These are phyloP conservation scores for Pestalotiopsis sp. DNA, from an alignment of 2,329 filamentous ascomycete genomes.

Conservation along the genomic window DNA sequence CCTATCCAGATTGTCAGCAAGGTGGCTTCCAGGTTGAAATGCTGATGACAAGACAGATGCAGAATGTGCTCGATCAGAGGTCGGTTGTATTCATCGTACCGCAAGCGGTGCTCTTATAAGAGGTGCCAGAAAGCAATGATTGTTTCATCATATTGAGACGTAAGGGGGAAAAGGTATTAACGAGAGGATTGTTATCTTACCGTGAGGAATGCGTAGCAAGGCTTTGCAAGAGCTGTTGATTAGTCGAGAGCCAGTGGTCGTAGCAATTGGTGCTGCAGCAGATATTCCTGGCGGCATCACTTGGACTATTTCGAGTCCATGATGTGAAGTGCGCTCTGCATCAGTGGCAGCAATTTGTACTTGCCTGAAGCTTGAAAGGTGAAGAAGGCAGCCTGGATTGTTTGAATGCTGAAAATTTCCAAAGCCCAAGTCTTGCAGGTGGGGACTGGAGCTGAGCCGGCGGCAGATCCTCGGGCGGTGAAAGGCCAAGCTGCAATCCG, in stretches of 20 bases:
- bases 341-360: not conserved
- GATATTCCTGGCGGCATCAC: too few relatives aligned
- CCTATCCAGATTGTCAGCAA: not conserved
- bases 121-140: constrained; percentile 85
- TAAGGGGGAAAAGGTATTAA: not conserved
- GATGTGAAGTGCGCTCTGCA: not conserved
- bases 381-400: not conserved
- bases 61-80: constrained; percentile 64
- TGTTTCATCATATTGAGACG: constrained; percentile 67
- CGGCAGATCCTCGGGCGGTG: constrained; percentile 6
- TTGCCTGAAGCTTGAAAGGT: not conserved
- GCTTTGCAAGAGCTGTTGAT: not conserved
- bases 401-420: not conserved
- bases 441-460: not conserved
- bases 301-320: too few relatives aligned
- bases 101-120: constrained; percentile 78
- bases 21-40: not conserved
- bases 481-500: not conserved
- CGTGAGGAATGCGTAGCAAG: not conserved
- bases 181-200: not conserved
- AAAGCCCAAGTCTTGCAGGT: not conserved
- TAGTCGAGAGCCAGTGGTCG: not conserved
- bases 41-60: too few relatives aligned
- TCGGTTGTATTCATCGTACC: constrained; percentile 79
- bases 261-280: too few relatives aligned